Evolutionary conservation across 2,329 filamentous ascomycete genomes (phyloP).

Genomic region (Arthrobotrys sinensis): DNA sequence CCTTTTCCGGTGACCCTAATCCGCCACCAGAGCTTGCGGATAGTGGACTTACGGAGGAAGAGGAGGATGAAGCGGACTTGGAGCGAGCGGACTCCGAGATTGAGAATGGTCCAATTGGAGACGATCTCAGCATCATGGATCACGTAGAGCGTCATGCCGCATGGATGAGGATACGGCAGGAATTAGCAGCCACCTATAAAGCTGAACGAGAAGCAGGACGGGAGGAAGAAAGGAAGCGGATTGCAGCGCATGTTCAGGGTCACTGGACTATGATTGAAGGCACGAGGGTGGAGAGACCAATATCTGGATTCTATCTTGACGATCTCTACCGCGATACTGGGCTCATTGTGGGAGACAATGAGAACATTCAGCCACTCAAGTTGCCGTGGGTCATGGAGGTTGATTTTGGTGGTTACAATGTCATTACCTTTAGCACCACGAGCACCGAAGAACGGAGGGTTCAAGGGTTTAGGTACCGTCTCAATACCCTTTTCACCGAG

Average conservation of each 20-base stretch:
- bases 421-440: constrained; percentile 47
- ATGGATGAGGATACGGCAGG: constrained; percentile 41
- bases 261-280: constrained; percentile 60
- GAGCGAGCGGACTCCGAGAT: constrained; percentile 50
- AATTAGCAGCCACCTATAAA: constrained; percentile 48
- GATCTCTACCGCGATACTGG: constrained; percentile 57
- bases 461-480: constrained; percentile 52
- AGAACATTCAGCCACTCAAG: constrained; percentile 50
- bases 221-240: constrained; percentile 38
- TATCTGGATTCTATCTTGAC: constrained; percentile 56
- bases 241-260: constrained; percentile 51
- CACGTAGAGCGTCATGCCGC: constrained; percentile 47
- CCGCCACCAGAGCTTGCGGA: constrained; percentile 36
- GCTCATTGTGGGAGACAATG: constrained; percentile 54
- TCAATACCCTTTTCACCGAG: constrained; percentile 53
- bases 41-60: constrained; percentile 48
- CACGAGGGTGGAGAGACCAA: constrained; percentile 54
- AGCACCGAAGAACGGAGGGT: constrained; percentile 52
- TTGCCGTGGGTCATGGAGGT: constrained; percentile 54
- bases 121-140: constrained; percentile 58
- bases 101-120: constrained; percentile 52
- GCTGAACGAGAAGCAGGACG: constrained; percentile 32
- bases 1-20: constrained; percentile 53
- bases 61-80: constrained; percentile 45
- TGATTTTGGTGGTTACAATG: constrained; percentile 56